These are phyloP conservation scores for Gracilaria domingensis DNA, from an alignment of 23 red algal species.

Conservation along the genomic window DNA sequence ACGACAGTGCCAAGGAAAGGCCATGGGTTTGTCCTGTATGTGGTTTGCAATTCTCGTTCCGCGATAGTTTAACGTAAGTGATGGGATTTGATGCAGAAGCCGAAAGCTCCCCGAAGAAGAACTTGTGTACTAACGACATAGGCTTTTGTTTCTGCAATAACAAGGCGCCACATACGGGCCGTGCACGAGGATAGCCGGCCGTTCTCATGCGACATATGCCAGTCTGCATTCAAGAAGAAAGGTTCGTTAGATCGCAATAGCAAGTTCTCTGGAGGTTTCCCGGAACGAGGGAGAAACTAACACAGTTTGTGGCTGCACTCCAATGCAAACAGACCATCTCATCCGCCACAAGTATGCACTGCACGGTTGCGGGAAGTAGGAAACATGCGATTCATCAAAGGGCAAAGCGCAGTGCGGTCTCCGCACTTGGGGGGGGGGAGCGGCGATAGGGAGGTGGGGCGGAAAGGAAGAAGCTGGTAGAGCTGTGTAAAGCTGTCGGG, in stretches of 20 bases:
- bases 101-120: no score
- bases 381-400: no score
- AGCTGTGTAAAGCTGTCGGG: background rate
- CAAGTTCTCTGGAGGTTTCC: background rate
- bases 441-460: no score
- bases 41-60: constrained; percentile 24
- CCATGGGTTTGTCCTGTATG: constrained; percentile 2
- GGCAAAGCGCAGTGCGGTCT: no score
- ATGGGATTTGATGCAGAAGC: no score
- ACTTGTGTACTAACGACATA: background rate
- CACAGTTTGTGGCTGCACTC: background rate
- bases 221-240: constrained; percentile 37
- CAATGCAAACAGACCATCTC: constrained; percentile 1
- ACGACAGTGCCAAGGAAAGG: background rate
- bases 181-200: constrained; percentile 18
- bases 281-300: background rate
- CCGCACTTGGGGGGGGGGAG: no score
- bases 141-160: background rate
- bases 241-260: background rate
- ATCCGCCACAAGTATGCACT: constrained; percentile 15
- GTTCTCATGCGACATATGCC: constrained; percentile 2
- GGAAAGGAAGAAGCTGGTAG: background rate
- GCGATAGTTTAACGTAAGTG: constrained; percentile 40
- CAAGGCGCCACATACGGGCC: constrained; percentile 8
- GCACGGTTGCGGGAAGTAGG: constrained; percentile 4